phyloP scores from a whole-genome alignment of 202 grass and related monocot species.

The Eragrostis tef region DNA sequence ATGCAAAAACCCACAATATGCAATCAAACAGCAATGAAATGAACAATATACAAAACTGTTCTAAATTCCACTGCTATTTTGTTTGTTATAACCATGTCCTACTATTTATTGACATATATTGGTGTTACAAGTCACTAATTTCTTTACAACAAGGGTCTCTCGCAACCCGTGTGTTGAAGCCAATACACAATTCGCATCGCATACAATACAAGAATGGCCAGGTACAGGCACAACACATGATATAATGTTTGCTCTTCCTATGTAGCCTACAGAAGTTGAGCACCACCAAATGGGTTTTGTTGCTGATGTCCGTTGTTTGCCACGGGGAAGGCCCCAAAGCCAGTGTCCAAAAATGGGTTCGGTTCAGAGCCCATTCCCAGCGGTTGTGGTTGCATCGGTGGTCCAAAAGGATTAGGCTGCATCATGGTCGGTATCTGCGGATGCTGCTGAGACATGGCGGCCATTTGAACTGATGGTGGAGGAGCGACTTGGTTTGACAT shows the following conservation, averaged over 20 bases:
- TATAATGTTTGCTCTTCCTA: slow-evolving; percentile 52
- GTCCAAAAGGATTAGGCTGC: slow-evolving; percentile 71
- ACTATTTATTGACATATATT: slow-evolving; percentile 56
- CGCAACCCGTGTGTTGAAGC: slow-evolving; percentile 39
- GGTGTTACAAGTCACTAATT: slow-evolving; percentile 51
- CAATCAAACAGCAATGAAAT: not conserved
- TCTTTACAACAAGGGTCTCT: slow-evolving; percentile 64
- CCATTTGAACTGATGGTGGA: slow-evolving; percentile 86
- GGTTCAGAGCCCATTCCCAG: slow-evolving; percentile 38
- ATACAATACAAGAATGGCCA: slow-evolving; percentile 51
- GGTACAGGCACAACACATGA: slow-evolving; percentile 51
- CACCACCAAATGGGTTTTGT: slow-evolving; percentile 72
- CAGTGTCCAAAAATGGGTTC: slow-evolving; percentile 81
- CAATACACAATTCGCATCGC: slow-evolving; percentile 46
- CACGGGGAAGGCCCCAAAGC: slow-evolving; percentile 71
- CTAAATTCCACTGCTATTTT: not conserved
- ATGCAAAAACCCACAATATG: not conserved
- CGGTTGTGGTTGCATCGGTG: slow-evolving; percentile 61
- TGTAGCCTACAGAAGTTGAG: slow-evolving; percentile 65
- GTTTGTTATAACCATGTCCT: slow-evolving; percentile 40
- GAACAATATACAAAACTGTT: not conserved
- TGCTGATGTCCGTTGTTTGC: slow-evolving; percentile 60
- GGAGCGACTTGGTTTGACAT: slow-evolving; percentile 76
- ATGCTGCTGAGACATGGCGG: slow-evolving; percentile 77
- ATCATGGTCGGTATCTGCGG: slow-evolving; percentile 68